Percentiles rank a stretch among this genome's conserved stretches.
phyloP scores from a whole-genome alignment of 1,139 yeast species.

The Arxiozyma slooffiae region DNA sequence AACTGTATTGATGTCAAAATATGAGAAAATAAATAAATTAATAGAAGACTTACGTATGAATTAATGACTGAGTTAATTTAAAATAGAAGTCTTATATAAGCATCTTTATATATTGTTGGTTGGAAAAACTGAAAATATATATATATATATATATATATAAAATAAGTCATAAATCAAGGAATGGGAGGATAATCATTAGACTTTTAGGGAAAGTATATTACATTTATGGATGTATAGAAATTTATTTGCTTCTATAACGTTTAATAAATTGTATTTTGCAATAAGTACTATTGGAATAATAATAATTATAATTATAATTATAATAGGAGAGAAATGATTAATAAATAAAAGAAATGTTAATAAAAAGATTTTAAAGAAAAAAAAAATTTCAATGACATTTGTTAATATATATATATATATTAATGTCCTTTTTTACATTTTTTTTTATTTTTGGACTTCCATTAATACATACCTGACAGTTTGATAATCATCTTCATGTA shows the following conservation, averaged over 20 bases:
- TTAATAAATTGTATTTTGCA: slow-evolving; percentile 34
- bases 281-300: slow-evolving; percentile 33
- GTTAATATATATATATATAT: too few species aligned
- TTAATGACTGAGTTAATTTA: neutral
- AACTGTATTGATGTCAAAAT: neutral
- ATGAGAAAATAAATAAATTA: neutral
- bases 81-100: neutral
- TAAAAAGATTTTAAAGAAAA: neutral
- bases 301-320: neutral
- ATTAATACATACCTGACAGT: slow-evolving; percentile 40
- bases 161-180: too few species aligned
- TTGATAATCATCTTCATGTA: slow-evolving; percentile 45
- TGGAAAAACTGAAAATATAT: neutral
- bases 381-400: too few species aligned
- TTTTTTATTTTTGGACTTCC: neutral
- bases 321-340: neutral
- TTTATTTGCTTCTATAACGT: slow-evolving; percentile 10
- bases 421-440: too few species aligned
- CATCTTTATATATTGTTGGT: neutral
- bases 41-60: too few species aligned
- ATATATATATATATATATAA: too few species aligned
- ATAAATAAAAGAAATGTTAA: neutral
- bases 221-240: slow-evolving; percentile 7
- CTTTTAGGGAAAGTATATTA: too few species aligned
- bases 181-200: neutral